Conservation (phyloP, 371 early-diverging fungal species). For the Smittium mucronatum region DNA sequence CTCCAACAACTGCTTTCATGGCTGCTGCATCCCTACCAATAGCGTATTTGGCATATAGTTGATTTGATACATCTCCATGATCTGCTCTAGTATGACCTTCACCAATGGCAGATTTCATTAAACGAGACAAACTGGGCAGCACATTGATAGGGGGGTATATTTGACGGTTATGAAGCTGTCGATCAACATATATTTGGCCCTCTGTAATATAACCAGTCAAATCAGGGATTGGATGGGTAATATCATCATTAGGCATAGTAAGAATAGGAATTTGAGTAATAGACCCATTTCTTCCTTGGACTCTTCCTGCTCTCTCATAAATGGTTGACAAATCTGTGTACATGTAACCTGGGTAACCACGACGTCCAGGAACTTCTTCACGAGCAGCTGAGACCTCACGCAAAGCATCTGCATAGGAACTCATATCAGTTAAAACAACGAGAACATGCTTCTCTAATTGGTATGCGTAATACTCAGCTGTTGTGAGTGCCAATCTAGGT, state of each 20-base stretch:
- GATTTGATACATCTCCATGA: constrained; percentile 99
- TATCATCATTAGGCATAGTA: constrained; percentile 99
- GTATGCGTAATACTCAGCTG: constrained; percentile 99
- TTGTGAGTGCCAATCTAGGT: constrained; percentile 98
- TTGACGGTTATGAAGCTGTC: constrained; percentile 98
- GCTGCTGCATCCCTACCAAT: constrained; percentile 99
- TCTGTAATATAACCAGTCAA: constrained; percentile 99
- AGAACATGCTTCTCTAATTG: constrained; percentile 99
- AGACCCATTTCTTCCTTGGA: constrained; percentile 97
- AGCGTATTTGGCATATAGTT: constrained; percentile 99
- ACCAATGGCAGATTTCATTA: constrained; percentile 99
- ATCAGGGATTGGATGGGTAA: constrained; percentile 99
- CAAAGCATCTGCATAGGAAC: constrained; percentile 99
- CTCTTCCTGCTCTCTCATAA: constrained; percentile 99
- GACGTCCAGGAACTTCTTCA: constrained; percentile 99
- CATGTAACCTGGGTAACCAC: constrained; percentile 99
- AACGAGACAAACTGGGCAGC: constrained; percentile 95
- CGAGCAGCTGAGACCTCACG: constrained; percentile 99
- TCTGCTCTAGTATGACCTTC: constrained; percentile 98
- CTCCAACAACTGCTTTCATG: constrained; percentile 99
- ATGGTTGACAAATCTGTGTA: constrained; percentile 99
- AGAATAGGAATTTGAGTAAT: constrained; percentile 99
- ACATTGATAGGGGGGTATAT: constrained; percentile 99
- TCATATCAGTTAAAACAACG: constrained; percentile 99
- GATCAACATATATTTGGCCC: constrained; percentile 99